Percentiles rank a stretch among this genome's conserved stretches.
Evolutionary conservation across 148 eudicot genomes (phyloP).

Genomic region (Camellia sinensis): DNA sequence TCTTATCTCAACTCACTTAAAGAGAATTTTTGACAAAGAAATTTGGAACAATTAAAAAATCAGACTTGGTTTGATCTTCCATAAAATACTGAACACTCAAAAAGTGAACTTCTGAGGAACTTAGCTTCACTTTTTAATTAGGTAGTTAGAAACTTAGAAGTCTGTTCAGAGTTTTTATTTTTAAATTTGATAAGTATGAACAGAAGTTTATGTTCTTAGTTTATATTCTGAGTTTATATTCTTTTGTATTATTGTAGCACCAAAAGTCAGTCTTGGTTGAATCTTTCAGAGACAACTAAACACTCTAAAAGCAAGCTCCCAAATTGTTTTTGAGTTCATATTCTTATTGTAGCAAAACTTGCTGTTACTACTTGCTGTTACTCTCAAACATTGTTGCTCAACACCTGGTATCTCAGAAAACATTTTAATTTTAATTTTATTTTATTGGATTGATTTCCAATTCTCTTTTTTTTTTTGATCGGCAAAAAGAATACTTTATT

Average conservation of each 20-base stretch:
- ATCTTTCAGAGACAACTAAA: not conserved
- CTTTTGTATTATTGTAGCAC: not conserved
- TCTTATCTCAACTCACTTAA: not conserved
- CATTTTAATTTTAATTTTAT: no score
- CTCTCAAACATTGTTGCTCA: conserved; percentile 1
- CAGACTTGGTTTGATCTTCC: no score
- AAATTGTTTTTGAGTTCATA: not conserved
- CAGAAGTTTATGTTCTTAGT: not conserved
- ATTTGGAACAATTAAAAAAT: no score
- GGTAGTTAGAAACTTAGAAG: no score
- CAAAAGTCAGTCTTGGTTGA: not conserved
- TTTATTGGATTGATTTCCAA: not conserved
- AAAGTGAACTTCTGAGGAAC: not conserved
- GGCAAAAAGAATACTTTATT: no score
- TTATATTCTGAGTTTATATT: not conserved
- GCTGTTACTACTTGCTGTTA: not conserved
- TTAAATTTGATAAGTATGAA: not conserved
- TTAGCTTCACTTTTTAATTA: not conserved
- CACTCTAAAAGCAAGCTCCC: not conserved
- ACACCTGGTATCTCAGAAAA: not conserved
- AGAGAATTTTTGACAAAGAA: no score
- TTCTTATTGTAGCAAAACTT: not conserved
- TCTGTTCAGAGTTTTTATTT: not conserved
- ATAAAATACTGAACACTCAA: not conserved
- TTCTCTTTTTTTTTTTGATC: no score